Evolutionary conservation across 306 rosid genomes (phyloP), one percentile per base, ranked within the genome.

Genomic region (Trichosanthes cucumerina): DNA sequence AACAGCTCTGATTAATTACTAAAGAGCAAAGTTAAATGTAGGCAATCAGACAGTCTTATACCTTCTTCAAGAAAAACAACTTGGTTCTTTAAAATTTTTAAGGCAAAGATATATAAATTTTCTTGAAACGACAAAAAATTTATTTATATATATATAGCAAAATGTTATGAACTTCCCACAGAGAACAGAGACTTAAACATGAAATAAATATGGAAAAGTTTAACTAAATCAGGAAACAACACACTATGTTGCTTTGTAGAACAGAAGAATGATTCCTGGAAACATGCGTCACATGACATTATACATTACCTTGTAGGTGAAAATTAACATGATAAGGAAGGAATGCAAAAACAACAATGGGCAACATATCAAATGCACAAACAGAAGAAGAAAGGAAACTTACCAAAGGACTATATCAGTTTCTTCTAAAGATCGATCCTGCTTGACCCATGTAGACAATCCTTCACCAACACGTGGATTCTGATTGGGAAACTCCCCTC

Each of bases 401-500:
- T 34, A 90, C 97, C 92, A 92, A 21, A 90, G 93, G 82, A 90
- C 92, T 75, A 89, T 57, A 56, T 89, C 89, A 44, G 91, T 85
- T 85, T 92, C 97, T 84, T 92, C 93, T 53, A 92, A 80, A 24
- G 93, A 52, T 38, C 96, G 81, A 78, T 92, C 82, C 85, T 89
- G 83, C 86, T 90, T 83, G 71, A 90, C 90, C 97, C 97, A 90
- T 26, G 97, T 90, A 54, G 93, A 82, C 56, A 93, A 83, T 56
- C 98, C 98, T 83, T 91, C 97, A 9, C 92, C 81, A 15, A 79
- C 91, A 7, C 92, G 91, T n/a, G 96, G 97, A 83, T 89, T 92
- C 81, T 92, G 96, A 84, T 92, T 89, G 33, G 97, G 97, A 49
- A 90, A 92, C 82, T 93, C 93, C 79, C 97, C 96, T 76, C 98